Base-by-base conservation (phyloP, 2,329 filamentous ascomycete genomes). In the Fusarium hostae region DNA sequence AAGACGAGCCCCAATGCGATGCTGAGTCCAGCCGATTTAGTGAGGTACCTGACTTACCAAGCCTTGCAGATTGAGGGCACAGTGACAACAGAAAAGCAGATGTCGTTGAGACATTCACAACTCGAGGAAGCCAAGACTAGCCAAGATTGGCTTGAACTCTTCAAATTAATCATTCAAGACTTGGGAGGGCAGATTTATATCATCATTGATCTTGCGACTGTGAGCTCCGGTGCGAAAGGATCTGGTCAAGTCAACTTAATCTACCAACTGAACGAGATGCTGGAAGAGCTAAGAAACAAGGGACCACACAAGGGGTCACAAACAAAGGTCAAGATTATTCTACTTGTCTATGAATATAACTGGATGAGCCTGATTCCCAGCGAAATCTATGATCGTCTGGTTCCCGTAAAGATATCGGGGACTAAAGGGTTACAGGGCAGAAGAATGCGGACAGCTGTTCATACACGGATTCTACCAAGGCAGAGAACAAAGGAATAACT, bases 31-130 rank as follows among this genome's bases (percentile, higher is more conserved):
- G 34, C 28, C 4, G 61, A 70, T 6, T 9, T 70, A 1, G 10
- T 66, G 22, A 70, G 57, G 4, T 70, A 66, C 2, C 40, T 70
- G 1, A 54, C 52, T 8, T 70, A 43, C 30, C 68, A 70, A n/a
- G 57, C 56, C 1, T 0, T 70, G 2, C 44, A 22, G 6, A 20
- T 70, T 24, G 39, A 32, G 0, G 41, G 52, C 6, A 39, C 2
- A 12, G 13, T 54, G 1, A 55, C 40, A 0, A 62, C 61, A 1
- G 68, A 70, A 15, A 66, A 56, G 22, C 30, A 66, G 1, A 47
- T 70, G 34, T 62, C 68, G 6, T 9, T 59, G 11, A 4, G 55
- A 0, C 28, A 45, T 18, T 62, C 52, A 0, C 61, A 70, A 2
- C 37, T 70, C 9, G 37, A 70, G 10, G 60, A 30, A 1, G 7